Evolutionary conservation across 1,284 basidiomycete genomes (phyloP), one percentile per base, ranked within the genome.

Genomic region (Malassezia vespertilionis): DNA sequence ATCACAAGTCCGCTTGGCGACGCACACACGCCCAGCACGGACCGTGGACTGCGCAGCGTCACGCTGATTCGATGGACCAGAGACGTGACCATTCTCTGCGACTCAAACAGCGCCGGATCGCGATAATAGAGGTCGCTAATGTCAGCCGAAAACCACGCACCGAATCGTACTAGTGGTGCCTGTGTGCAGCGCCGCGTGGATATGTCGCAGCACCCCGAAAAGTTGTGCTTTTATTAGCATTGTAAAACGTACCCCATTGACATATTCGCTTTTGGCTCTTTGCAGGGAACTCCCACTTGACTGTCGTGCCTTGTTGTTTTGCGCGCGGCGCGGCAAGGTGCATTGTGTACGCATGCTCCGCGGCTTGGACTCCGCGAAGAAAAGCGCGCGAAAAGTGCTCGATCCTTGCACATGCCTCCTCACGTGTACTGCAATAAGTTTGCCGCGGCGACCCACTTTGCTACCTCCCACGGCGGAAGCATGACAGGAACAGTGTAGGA

Each of bases 81-180:
- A 1, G 45, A 33, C 40, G 65, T 60, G 0, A 58, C 62, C 0
- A 46, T 49, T 5, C 41, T 33, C 35, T 65, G 63, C 6, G 51
- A 41, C 6, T 34, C 22, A 33, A 67, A 67, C 0, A 67, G 48
- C 2, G 32, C 30, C 1, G 52, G 42, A 35, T 51, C 40, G 15
- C 52, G 56, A 36, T 67, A 67, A 53, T 34, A 67, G 12, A 67
- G 45, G 33, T 62, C 60, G 1, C 64, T 58, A 21, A n/a, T 1
- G n/a, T 46, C 15, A 46, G 31, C 8, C 7, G n/a, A n/a, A 5
- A 3, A 7, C 0, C 11, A 33, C 54, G 37, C 40, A 60, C 60
- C 60, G 47, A 28, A 61, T 60, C 7, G 61, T 59, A 1, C 60
- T 41, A 3, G 53, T 14, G 1, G 18, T 42, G 9, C 41, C 34